Evolutionary conservation across 2,329 filamentous ascomycete genomes (phyloP), one percentile per base, ranked within the genome.

Genomic region (Huntiella moniliformis): DNA sequence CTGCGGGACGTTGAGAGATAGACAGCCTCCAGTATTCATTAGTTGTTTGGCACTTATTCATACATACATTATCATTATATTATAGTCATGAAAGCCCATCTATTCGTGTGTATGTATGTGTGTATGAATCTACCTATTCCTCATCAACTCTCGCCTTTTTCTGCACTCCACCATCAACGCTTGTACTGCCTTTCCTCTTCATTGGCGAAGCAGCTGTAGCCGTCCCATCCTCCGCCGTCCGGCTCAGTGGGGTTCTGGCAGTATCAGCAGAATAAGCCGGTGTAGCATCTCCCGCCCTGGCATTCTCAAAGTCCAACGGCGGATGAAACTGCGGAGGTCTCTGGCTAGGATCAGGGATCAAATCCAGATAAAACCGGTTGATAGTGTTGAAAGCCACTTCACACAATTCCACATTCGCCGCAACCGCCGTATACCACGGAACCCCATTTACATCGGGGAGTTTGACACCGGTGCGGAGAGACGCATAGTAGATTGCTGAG

Each of bases 341-440:
- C 6, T 28, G 22, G 10, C 22, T 28, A 6, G 22, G 22, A 28
- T 28, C 22, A 3, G 22, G 22, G 22, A 28, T 28, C 22, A 28
- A 28, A 8, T 28, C 22, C 6, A 28, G 7, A 28, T 28, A 28
- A 28, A 28, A 28, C 22, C 22, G 22, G 22, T 28, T 28, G 10
- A 28, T 28, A 28, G 22, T 28, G 7, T 28, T 28, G 10, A 28
- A 28, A 28, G 22, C 22, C 22, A 28, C 22, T 8, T 28, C 22
- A 8, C 22, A 28, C 22, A 28, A 28, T 16, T 69, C 66, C 53
- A 88, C 68, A 51, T 77, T 73, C 33, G 86, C 82, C 32, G 75
- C 74, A 44, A 94, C 64, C 47, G 74, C 71, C 50, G 78, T 78
- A 88, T 88, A 98, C 91, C 91, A 98, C 0, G 87, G 71, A 54